Evolutionary conservation across 306 rosid species (phyloP), one percentile per base, ranked within the genome.

Genomic region (Cucurbita ficifolia): DNA sequence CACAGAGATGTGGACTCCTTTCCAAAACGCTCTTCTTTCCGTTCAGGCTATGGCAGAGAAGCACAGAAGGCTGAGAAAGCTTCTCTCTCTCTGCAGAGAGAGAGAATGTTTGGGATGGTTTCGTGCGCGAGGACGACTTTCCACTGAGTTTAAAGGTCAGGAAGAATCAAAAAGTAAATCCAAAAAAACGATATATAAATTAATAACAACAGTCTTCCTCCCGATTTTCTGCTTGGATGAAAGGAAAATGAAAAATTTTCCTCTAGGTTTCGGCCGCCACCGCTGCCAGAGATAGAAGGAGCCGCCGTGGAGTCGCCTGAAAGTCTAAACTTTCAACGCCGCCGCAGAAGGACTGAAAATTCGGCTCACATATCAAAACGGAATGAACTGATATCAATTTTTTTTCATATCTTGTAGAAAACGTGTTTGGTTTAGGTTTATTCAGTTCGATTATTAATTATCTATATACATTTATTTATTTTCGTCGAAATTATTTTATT

Each of bases 111-210:
- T 43, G 51, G 36, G 0, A 12, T 22, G 73, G 35, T 64, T 65
- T 48, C 56, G 73, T 69, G 56, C 42, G 73, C 40, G 73, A 69
- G 42, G 48, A 69, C 57, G 73, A 69, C 73, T 69, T 46, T 69
- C 73, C 56, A 38, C 70, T 69, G 57, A 69, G 73, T 69, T 22
- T 48, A 69, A 42, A 62, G 39, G 55, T 4, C 73, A 68, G 18
- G 55, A 42, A 48, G 56, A 69, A 69, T 69, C 54, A 48, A 69
- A 69, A 45, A 22, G 42, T 46, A 68, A 69, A 63, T 39, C 10
- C 2, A 63, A 45, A 49, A 19, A 43, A 65, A 19, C 39, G 16
- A 65, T 42, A 4, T 6, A 11, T 42, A 65, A 43, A 42, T 65
- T 64, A 11, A 46, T 13, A 7, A 12, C 8, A 67, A 21, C 56